phyloP scores from a whole-genome alignment of 2,329 filamentous ascomycete genomes.

The Penicillium italicum region DNA sequence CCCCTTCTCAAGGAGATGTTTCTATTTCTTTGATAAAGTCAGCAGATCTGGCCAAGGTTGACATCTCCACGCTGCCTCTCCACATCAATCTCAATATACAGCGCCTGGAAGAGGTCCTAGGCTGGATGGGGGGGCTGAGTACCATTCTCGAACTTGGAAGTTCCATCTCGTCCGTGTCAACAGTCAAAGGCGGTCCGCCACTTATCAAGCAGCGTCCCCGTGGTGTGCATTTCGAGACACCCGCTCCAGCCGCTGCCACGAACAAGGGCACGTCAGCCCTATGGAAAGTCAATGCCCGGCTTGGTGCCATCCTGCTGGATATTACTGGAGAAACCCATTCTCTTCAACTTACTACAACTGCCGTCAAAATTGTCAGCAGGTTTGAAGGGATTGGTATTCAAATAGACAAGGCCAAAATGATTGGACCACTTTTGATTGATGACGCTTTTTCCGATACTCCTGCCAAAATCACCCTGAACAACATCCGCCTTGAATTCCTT shows the following conservation, averaged over 20 bases:
- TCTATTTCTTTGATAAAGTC: conserved; percentile 36
- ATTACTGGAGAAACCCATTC: conserved; percentile 76
- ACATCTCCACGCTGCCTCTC: conserved; percentile 72
- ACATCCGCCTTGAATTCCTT: conserved; percentile 69
- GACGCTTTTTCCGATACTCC: conserved; percentile 48
- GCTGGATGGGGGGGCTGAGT: conserved; percentile 86
- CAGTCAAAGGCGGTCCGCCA: conserved; percentile 40
- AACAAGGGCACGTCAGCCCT: conserved; percentile 16
- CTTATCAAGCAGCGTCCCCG: conserved; percentile 36
- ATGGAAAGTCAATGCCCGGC: conserved; percentile 68
- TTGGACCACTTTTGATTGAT: conserved; percentile 63
- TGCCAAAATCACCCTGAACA: conserved; percentile 59
- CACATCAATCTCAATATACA: conserved; percentile 73
- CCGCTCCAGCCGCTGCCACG: conserved; percentile 29
- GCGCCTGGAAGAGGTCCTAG: conserved; percentile 78
- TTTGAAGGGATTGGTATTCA: conserved; percentile 68
- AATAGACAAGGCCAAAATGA: conserved; percentile 70
- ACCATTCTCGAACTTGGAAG: conserved; percentile 84
- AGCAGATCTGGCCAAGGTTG: conserved; percentile 42
- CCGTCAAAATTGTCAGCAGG: conserved; percentile 75
- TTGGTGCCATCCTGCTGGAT: conserved; percentile 72
- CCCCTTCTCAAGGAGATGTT: conserved; percentile 39
- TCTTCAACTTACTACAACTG: conserved; percentile 70
- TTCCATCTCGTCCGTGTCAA: conserved; percentile 73
- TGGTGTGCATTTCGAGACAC: conserved; percentile 57